Evolutionary conservation across 768 basidiomycete genomes (phyloP), one percentile per base, ranked within the genome.

Genomic region (Podaxis carcinomalis): DNA sequence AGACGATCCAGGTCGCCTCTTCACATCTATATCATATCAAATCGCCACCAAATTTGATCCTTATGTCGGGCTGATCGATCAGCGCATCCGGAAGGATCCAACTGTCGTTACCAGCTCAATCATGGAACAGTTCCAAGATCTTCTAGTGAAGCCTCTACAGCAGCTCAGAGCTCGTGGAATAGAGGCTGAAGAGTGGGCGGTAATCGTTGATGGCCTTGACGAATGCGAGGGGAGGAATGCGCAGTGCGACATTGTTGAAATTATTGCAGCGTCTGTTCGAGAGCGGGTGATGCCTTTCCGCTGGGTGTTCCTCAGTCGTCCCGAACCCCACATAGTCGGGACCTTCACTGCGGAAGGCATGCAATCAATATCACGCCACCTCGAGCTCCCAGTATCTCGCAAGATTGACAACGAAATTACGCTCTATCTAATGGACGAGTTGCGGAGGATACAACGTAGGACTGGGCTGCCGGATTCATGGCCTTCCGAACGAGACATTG

Each of bases 121-220:
- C 7, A 9, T 27, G 0, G 32, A 32, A 5, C 62, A 63, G 47
- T 55, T 63, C 27, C 49, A 40, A 19, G 37, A 59, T 7, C 58
- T 63, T 14, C 19, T 60, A 25, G 36, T 55, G 2, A 32, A 56
- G 11, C 62, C 62, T 37, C 23, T 57, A 2, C 46, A 23, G 5
- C n/a, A 57, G 11, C 4, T 57, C 6, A 21, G 6, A 13, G 21
- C 46, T 16, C 1, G 27, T 5, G 37, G 46, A 3, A 5, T 9
- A 11, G n/a, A 25, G 5, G 6, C 40, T 36, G 47, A 19, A 21
- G 35, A 36, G 32, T 27, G 11, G 23, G 11, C 57, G 1, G 25
- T 63, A 0, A 44, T 63, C 21, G 36, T 65, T 3, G 64, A 64
- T 23, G 64, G 64, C 1, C 44, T 64, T 21, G 64, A 62, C 37